Conservation (phyloP, 2,329 filamentous ascomycete genomes). For the Venturia asperata region DNA sequence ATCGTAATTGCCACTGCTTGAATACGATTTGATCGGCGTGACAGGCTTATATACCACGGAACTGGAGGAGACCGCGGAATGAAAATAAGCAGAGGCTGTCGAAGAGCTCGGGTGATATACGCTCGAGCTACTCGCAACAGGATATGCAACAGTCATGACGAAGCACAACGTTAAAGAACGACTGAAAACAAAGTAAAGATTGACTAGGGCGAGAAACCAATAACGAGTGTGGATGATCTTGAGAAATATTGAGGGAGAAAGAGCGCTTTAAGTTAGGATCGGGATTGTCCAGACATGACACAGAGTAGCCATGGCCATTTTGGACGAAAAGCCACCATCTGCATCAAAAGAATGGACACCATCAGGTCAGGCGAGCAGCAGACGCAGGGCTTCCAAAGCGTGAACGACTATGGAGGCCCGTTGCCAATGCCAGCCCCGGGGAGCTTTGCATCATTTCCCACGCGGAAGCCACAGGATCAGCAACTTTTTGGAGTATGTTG, state of each 20-base stretch:
- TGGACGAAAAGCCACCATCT: not conserved
- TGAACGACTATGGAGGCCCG: not conserved
- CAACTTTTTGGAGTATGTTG: not conserved
- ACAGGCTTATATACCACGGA: not conserved
- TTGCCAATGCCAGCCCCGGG: not conserved
- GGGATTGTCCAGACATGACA: not conserved
- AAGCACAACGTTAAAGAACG: not conserved
- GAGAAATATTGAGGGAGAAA: not conserved
- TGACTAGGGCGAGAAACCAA: not conserved
- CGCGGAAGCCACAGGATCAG: not conserved
- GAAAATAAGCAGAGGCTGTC: not conserved
- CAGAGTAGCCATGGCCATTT: not conserved
- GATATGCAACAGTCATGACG: not conserved
- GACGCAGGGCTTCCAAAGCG: not conserved
- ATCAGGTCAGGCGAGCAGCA: not conserved
- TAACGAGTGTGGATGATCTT: not conserved
- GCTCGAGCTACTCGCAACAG: not conserved
- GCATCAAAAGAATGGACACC: not conserved
- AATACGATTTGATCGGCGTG: no score
- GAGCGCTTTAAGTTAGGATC: not conserved
- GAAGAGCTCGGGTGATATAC: not conserved
- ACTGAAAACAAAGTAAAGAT: conserved; percentile 5
- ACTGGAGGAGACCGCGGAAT: not conserved
- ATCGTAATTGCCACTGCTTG: not conserved
- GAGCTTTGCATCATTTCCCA: conserved; percentile 3